Evolutionary conservation across 176 grass and related monocot species (phyloP), one percentile per base, ranked within the genome.

Genomic region (Otatea glauca): DNA sequence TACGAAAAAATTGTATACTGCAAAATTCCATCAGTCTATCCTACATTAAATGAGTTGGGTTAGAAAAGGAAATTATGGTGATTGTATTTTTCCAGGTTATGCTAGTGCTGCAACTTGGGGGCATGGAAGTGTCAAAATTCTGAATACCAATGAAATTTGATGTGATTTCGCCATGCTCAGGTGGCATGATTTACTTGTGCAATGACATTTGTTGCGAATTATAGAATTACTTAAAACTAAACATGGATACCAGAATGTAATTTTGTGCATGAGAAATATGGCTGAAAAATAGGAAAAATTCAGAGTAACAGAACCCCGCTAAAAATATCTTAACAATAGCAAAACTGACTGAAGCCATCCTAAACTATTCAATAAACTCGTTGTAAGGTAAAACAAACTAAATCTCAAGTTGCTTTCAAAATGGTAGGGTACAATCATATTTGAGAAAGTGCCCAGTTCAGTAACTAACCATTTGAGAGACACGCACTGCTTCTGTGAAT

Each of bases 401-500:
- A 47, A 80, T 23, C 65, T 81, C 12, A 35, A 70, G 13, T 68
- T 75, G 65, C 29, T 38, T 29, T 63, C 4, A 47, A 81, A 72
- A 69, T 60, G 0, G 35, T 49, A 51, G 4, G 51, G 68, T 70
- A 39, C 2, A 88, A 61, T n/a, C 70, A 14, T 74, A 80, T 80
- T 75, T 53, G 29, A 80, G 53, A 68, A 75, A 53, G 32, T 54
- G 5, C 47, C 29, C 25, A 88, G 15, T 75, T 86, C 21, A 51
- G 55, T 90, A 81, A 85, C 68, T 84, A 83, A 98, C 96, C 92
- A 90, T 94, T 92, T 98, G 96, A 65, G 93, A 98, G 85, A 98
- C 89, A 75, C 91, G 91, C 60, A 98, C 89, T 89, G 96, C 93
- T 89, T 98, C 96, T 77, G 86, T 91, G 84, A 98, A 87, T 73